Conservation (phyloP, 208 protist species). For the Wallacemonas sp. region DNA sequence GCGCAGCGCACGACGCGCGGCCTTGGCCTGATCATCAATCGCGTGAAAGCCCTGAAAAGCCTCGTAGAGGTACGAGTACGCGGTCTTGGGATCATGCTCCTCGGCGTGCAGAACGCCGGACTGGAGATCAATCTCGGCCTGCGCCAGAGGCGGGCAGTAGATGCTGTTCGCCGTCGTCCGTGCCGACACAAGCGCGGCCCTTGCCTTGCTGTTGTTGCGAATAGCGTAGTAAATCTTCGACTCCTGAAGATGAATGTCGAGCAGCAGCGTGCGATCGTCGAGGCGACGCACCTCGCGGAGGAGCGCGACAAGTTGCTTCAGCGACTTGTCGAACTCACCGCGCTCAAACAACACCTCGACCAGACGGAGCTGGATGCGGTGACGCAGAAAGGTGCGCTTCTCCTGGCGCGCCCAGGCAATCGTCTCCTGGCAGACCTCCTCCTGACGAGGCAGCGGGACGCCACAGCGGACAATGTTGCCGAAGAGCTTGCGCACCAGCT, state of each 20-base stretch:
- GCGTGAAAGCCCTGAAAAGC: slow-evolving; percentile 97
- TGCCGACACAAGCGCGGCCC: slow-evolving; percentile 95
- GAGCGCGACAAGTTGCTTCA: slow-evolving; percentile 79
- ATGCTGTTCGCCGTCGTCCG: slow-evolving; percentile 98
- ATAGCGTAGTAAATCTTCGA: slow-evolving; percentile 95
- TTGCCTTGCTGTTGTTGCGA: slow-evolving; percentile 92
- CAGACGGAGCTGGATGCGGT: slow-evolving; percentile 95
- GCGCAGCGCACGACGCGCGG: slow-evolving; percentile 92
- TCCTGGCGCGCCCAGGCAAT: slow-evolving; percentile 96
- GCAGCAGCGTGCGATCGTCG: slow-evolving; percentile 97
- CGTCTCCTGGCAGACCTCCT: slow-evolving; percentile 92
- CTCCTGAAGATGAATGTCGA: slow-evolving; percentile 98
- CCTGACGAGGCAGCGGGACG: slow-evolving; percentile 79
- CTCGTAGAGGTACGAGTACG: slow-evolving; percentile 99
- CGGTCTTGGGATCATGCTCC: slow-evolving; percentile 98
- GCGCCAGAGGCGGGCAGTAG: slow-evolving; percentile 98
- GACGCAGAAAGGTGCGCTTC: slow-evolving; percentile 97
- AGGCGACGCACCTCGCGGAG: slow-evolving; percentile 96
- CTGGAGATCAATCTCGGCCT: slow-evolving; percentile 98
- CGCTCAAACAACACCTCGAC: slow-evolving; percentile 92
- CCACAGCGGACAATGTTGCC: slow-evolving; percentile 81
- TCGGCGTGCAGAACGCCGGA: slow-evolving; percentile 97
- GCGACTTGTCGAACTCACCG: slow-evolving; percentile 79
- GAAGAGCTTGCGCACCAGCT: slow-evolving; percentile 91
- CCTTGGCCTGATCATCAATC: slow-evolving; percentile 76